phyloP scores from a whole-genome alignment of 2,329 filamentous ascomycete species.

The Chaetomium sp. region DNA sequence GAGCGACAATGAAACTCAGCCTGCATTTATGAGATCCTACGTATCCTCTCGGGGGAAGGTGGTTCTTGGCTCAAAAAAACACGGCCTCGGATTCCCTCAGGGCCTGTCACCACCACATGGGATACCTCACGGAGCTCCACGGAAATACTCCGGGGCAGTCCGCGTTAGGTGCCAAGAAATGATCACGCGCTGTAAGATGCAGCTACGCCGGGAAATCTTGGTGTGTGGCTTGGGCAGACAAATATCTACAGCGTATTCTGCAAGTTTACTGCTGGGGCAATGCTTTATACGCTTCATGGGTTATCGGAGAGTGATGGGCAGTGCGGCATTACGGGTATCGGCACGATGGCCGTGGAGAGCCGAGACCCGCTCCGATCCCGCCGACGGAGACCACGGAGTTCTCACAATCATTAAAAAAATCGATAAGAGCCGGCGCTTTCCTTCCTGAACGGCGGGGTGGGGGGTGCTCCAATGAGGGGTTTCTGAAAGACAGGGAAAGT shows the following conservation, averaged over 20 bases:
- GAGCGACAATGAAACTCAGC: neutral
- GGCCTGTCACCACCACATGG: too few species aligned
- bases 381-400: neutral
- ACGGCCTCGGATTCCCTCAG: neutral
- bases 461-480: neutral
- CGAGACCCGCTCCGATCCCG: constrained; percentile 14
- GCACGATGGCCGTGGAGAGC: neutral
- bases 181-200: too few species aligned
- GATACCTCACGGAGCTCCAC: too few species aligned
- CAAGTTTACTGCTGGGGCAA: too few species aligned
- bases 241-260: too few species aligned
- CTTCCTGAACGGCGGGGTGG: neutral
- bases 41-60: neutral
- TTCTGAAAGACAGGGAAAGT: too few species aligned
- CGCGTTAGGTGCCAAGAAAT: too few species aligned
- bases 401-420: neutral
- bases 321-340: neutral
- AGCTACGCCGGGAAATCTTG: too few species aligned
- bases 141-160: too few species aligned
- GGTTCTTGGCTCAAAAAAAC: neutral
- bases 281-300: neutral
- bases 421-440: neutral
- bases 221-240: too few species aligned
- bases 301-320: too few species aligned
- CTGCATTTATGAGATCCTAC: neutral